phyloP scores from a whole-genome alignment of 2,329 filamentous ascomycete species.

The Lecanosticta acicola region DNA sequence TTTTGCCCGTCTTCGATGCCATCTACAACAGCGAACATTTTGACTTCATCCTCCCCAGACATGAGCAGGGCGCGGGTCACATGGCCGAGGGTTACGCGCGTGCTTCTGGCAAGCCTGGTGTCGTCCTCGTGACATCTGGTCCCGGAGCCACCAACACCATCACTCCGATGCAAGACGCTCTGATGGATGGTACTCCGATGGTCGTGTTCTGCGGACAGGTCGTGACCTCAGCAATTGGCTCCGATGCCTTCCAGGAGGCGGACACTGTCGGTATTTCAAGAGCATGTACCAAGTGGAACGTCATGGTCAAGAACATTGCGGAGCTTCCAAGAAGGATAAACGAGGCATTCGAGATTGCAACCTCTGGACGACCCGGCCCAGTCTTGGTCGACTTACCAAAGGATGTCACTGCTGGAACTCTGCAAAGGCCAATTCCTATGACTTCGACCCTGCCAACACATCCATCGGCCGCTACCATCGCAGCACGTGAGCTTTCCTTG shows the following conservation, averaged over 20 bases:
- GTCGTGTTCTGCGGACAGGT: constrained; percentile 96
- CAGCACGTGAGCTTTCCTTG: constrained; percentile 66
- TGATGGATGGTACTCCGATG: constrained; percentile 92
- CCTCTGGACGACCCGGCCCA: constrained; percentile 84
- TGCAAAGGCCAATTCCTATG: constrained; percentile 78
- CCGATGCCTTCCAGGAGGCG: constrained; percentile 94
- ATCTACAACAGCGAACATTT: constrained; percentile 98
- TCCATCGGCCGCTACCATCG: constrained; percentile 79
- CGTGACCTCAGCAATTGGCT: constrained; percentile 80
- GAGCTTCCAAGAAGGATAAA: constrained; percentile 92
- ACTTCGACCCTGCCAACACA: constrained; percentile 67
- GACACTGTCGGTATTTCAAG: constrained; percentile 91
- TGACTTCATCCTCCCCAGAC: constrained; percentile 88
- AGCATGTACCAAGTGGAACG: constrained; percentile 97
- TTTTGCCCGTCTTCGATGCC: constrained; percentile 95
- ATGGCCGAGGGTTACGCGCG: constrained; percentile 98
- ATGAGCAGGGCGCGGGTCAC: constrained; percentile 96
- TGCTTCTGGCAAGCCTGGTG: constrained; percentile 86
- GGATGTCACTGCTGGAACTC: constrained; percentile 82
- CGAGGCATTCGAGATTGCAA: constrained; percentile 97
- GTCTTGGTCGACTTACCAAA: constrained; percentile 95
- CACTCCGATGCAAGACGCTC: constrained; percentile 91
- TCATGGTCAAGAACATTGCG: constrained; percentile 93
- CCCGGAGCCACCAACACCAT: constrained; percentile 95
- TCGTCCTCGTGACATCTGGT: constrained; percentile 93